A percentile compares a stretch with the other conserved stretches of the same genome.
Conservation (phyloP, 306 rosid species). For the Prunus davidiana region DNA sequence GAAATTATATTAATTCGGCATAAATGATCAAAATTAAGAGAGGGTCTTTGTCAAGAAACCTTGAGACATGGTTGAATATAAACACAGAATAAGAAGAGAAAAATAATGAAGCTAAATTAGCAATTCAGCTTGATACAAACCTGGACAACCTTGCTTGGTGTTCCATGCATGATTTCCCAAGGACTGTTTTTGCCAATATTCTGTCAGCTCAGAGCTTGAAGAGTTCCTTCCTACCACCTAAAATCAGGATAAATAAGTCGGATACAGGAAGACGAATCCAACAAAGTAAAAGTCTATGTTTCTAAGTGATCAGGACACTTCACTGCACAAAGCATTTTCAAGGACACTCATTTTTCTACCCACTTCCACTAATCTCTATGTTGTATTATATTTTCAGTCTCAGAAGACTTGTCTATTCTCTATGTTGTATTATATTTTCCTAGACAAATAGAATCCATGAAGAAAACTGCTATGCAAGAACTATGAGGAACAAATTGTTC, state of each 20-base stretch:
- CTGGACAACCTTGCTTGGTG: conserved; percentile 37
- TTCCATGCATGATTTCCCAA: conserved; percentile 34
- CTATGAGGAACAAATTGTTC: too few species aligned
- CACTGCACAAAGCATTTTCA: not conserved
- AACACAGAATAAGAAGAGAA: not conserved
- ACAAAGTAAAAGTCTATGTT: not conserved
- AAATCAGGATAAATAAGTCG: conserved; percentile 4
- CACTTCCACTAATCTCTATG: not conserved
- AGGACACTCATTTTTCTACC: not conserved
- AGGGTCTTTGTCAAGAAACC: not conserved
- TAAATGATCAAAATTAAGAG: not conserved
- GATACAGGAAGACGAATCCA: not conserved
- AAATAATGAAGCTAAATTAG: not conserved
- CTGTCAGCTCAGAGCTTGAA: conserved; percentile 25
- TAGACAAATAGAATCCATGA: too few species aligned
- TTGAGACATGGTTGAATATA: not conserved
- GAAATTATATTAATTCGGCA: not conserved
- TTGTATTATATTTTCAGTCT: too few species aligned
- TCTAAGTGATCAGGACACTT: not conserved
- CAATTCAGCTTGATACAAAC: not conserved
- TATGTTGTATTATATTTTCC: too few species aligned
- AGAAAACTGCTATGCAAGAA: too few species aligned
- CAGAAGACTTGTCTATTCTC: too few species aligned
- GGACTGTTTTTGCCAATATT: conserved; percentile 35
- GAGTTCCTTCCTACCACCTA: conserved; percentile 37